Conservation (phyloP, 1,284 basidiomycete genomes). For the Vanrija pseudolonga region DNA sequence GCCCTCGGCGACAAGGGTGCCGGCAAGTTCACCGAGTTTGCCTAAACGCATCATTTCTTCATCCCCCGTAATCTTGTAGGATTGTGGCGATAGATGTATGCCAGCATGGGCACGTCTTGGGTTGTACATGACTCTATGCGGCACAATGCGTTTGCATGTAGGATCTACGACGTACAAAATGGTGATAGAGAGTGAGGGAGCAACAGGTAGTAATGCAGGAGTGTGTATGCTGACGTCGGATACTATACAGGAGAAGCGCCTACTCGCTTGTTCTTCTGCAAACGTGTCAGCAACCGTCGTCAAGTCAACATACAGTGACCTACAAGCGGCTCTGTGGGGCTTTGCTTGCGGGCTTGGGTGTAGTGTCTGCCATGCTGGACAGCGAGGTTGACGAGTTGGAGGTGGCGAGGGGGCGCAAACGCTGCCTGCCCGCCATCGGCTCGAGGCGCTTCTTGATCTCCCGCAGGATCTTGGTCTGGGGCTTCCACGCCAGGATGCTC, state of each 20-base stretch:
- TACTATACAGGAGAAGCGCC: neutral
- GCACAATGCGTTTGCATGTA: neutral
- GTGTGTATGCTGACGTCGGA: neutral
- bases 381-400: neutral
- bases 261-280: neutral
- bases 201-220: neutral
- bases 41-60: slow-evolving; percentile 25
- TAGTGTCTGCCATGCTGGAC: neutral
- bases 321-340: neutral
- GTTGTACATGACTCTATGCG: too few relatives aligned
- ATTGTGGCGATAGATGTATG: too few relatives aligned
- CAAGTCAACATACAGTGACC: neutral
- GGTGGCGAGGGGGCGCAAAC: neutral
- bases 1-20: slow-evolving; percentile 41
- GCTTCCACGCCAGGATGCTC: slow-evolving; percentile 42
- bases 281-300: neutral
- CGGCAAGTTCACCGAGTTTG: slow-evolving; percentile 54
- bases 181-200: neutral
- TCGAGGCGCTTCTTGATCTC: slow-evolving; percentile 45
- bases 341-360: slow-evolving; percentile 1
- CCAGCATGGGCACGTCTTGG: too few relatives aligned
- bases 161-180: neutral
- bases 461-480: slow-evolving; percentile 43
- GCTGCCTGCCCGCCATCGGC: slow-evolving; percentile 17
- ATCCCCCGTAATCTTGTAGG: too few relatives aligned